A percentile compares a stretch with the other conserved stretches of the same genome.
Conservation (phyloP, 768 basidiomycete genomes). For the Lyophyllum decastes region DNA sequence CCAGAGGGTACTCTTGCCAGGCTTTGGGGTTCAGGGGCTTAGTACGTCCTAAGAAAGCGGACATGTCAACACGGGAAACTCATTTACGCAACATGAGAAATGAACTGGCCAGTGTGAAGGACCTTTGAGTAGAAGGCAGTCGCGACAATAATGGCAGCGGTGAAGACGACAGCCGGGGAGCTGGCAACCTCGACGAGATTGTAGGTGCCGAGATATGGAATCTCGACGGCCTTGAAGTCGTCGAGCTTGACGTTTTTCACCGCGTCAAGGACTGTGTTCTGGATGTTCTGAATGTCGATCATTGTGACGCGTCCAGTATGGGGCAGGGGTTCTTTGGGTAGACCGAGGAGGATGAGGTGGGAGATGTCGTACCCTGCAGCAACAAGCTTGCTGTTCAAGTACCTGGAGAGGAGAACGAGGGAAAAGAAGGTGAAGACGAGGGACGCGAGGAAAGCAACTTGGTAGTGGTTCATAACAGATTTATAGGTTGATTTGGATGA, state of each 20-base stretch:
- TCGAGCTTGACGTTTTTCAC: conserved; percentile 26
- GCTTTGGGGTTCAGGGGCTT: conserved; percentile 72
- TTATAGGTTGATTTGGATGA: neutral
- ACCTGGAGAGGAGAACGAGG: conserved; percentile 47
- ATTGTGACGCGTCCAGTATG: conserved; percentile 15
- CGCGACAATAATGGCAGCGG: conserved; percentile 49
- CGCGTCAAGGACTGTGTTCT: conserved; percentile 13
- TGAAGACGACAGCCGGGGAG: conserved; percentile 53
- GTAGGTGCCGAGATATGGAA: conserved; percentile 36
- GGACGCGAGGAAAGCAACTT: conserved; percentile 55
- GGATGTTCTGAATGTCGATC: conserved; percentile 20
- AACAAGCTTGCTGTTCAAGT: conserved; percentile 43
- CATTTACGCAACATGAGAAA: conserved; percentile 3
- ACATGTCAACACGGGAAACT: conserved; percentile 15
- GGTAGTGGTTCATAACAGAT: conserved; percentile 53
- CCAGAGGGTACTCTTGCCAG: conserved; percentile 84
- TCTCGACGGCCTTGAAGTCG: conserved; percentile 32
- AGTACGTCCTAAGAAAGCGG: conserved; percentile 43
- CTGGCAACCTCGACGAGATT: conserved; percentile 38
- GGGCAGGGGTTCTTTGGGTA: conserved; percentile 31
- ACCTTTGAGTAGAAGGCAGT: conserved; percentile 58
- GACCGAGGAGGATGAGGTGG: conserved; percentile 64
- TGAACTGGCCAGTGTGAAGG: conserved; percentile 39
- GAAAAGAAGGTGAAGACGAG: conserved; percentile 46
- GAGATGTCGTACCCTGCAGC: conserved; percentile 60